These are phyloP conservation scores for Wallemia hederae DNA, from an alignment of 1,284 basidiomycete genomes.

Conservation along the genomic window DNA sequence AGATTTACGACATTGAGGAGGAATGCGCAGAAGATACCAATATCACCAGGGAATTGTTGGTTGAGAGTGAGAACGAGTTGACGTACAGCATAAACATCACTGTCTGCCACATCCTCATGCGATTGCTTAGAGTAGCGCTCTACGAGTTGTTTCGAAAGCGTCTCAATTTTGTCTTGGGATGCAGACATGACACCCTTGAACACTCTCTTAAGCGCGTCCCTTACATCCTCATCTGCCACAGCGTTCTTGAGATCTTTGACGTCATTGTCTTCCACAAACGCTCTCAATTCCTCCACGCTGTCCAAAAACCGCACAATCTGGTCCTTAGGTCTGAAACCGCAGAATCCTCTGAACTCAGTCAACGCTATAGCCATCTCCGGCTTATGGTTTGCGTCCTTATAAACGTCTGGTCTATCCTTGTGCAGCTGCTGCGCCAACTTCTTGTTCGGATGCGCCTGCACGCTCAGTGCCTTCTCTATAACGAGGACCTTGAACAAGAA, in stretches of 20 bases:
- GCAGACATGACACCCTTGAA: constrained; percentile 62
- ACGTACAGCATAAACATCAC: constrained; percentile 10
- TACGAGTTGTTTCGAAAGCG: constrained; percentile 30
- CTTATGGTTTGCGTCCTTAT: constrained; percentile 86
- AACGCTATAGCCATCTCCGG: constrained; percentile 95
- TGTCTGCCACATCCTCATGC: constrained; percentile 14
- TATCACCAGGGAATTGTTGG: constrained; percentile 61
- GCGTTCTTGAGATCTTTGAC: constrained; percentile 23
- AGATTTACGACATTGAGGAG: constrained; percentile 63
- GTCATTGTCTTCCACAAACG: constrained; percentile 29
- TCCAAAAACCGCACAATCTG: constrained; percentile 38
- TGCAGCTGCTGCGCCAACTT: constrained; percentile 48
- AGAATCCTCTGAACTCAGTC: constrained; percentile 67
- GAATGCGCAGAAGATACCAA: constrained; percentile 83
- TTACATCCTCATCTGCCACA: constrained; percentile 23
- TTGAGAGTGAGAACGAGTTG: constrained; percentile 37
- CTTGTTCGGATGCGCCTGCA: constrained; percentile 95
- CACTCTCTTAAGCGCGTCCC: constrained; percentile 34
- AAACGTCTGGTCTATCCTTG: constrained; percentile 43
- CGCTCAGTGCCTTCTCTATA: constrained; percentile 77
- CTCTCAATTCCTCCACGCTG: constrained; percentile 44
- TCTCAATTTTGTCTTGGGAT: constrained; percentile 22
- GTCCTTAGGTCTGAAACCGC: constrained; percentile 56
- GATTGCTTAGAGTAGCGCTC: constrained; percentile 24
- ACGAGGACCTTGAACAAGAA: constrained; percentile 84